Evolutionary conservation across 1,284 basidiomycete species (phyloP).

Genomic region (Naganishia albida): DNA sequence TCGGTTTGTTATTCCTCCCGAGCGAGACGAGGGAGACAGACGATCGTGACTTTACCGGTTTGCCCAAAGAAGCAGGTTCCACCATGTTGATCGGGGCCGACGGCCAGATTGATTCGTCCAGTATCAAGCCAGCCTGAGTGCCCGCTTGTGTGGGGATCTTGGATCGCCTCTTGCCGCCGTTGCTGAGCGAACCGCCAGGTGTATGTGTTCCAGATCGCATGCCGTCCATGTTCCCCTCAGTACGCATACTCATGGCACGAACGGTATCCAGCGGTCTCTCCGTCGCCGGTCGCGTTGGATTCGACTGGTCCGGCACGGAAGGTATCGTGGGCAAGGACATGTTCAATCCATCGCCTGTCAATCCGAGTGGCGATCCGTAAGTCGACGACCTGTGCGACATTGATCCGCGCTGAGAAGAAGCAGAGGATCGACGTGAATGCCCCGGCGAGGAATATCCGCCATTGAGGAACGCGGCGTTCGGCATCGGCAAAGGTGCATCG

Average conservation of each 20-base stretch:
- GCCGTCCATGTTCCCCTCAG: slow-evolving; percentile 17
- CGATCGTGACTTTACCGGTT: slow-evolving; percentile 19
- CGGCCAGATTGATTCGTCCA: slow-evolving; percentile 36
- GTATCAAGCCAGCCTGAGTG: background rate
- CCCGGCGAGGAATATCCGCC: slow-evolving; percentile 20
- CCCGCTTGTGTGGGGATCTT: slow-evolving; percentile 2
- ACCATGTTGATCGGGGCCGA: slow-evolving; percentile 37
- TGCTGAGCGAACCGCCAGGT: slow-evolving; percentile 5
- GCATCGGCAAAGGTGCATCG: slow-evolving; percentile 22
- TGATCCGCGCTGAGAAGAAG: slow-evolving; percentile 17
- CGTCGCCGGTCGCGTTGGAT: slow-evolving; percentile 44
- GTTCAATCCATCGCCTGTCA: slow-evolving; percentile 15
- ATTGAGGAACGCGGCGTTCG: slow-evolving; percentile 27
- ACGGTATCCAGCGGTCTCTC: slow-evolving; percentile 53
- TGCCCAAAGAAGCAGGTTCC: background rate
- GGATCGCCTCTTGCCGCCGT: slow-evolving; percentile 9
- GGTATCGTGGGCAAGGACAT: slow-evolving; percentile 9
- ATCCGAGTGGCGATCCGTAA: slow-evolving; percentile 14
- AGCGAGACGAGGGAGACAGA: slow-evolving; percentile 23
- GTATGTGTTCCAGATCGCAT: background rate
- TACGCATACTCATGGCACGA: slow-evolving; percentile 42
- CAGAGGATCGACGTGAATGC: slow-evolving; percentile 27
- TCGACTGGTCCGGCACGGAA: slow-evolving; percentile 48
- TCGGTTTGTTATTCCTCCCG: slow-evolving; percentile 8
- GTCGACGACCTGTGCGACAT: slow-evolving; percentile 15